Evolutionary conservation across 352 stramenopile species (phyloP), one percentile per base, ranked within the genome.

Genomic region (Globisporangium ultimum): DNA sequence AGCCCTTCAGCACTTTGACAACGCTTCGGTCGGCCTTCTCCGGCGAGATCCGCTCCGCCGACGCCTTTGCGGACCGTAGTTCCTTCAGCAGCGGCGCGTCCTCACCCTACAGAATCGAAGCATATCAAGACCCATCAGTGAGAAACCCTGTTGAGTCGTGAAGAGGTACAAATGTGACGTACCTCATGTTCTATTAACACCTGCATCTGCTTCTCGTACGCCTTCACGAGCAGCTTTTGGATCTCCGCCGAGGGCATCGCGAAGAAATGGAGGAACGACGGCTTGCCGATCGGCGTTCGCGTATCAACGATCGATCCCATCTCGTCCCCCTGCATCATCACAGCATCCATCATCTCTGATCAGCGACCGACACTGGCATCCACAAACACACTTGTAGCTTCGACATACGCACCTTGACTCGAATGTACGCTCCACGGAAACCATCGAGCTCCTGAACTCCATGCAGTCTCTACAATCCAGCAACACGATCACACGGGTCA

Each of bases 271-370:
- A 91, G 67, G 60, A 95, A 91, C 38, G 85, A 90, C 10, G 85
- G 85, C 61, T 95, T 95, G 15, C 80, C 81, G 36, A 76, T 58
- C 2, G 78, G 66, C 34, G 69, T 72, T 10, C 85, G 74, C 42
- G 84, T 93, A 64, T 95, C 85, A 38, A 91, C 67, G 54, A 93
- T 93, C 21, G 83, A 90, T 10, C 85, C 85, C 80, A 95, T 91
- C 36, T 91, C 83, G 2, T 95, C 79, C 12, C 85, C 85, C 80
- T 89, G 60, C 1, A 0, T n/a, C 53, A 24, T 9, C 42, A 60
- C 18, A 48, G 28, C 38, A 48, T 10, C 38, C 38, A 48, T n/a
- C n/a, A n/a, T n/a, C 32, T 15, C 22, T 5, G 50, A 24, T 51
- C 18, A 49, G n/a, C 36, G 14, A 47, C 36, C 8, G 20, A 47